Evolutionary conservation across 1,284 basidiomycete genomes (phyloP).

Genomic region (Apiotrichum montevideense): DNA sequence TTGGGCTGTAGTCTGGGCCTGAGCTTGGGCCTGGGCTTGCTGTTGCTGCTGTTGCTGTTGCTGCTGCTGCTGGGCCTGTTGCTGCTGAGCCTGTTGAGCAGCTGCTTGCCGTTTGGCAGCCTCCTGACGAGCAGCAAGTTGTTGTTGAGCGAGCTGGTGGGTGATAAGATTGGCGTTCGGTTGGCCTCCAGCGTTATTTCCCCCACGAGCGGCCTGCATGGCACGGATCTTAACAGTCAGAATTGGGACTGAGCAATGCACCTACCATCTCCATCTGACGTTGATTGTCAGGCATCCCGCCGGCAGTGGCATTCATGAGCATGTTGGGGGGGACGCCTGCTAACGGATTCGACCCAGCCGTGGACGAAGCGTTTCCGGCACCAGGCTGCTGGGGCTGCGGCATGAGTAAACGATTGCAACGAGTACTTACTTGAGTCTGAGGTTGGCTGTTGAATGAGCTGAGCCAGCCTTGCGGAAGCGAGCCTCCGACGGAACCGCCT

Average conservation of each 20-base stretch:
- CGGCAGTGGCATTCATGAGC: not conserved
- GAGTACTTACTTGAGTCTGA: conserved; percentile 11
- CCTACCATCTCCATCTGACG: conserved; percentile 18
- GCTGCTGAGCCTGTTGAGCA: conserved; percentile 6
- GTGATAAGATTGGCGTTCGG: conserved; percentile 6
- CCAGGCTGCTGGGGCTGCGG: conserved; percentile 4
- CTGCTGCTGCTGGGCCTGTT: conserved; percentile 10
- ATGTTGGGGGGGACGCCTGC: not conserved
- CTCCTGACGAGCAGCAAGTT: not conserved
- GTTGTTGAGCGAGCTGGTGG: conserved; percentile 9
- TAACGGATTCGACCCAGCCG: not conserved
- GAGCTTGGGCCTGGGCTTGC: not conserved
- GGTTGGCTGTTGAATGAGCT: conserved; percentile 15
- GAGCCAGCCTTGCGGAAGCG: conserved; percentile 13
- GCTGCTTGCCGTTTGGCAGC: not conserved
- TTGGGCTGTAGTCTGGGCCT: conserved; percentile 1
- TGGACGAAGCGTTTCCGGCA: not conserved
- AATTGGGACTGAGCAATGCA: not conserved
- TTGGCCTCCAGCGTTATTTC: conserved; percentile 3
- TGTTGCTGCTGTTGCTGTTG: conserved; percentile 7
- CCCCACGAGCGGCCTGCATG: conserved; percentile 15
- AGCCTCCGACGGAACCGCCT: not conserved
- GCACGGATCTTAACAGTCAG: conserved; percentile 8
- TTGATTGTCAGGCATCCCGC: conserved; percentile 1
- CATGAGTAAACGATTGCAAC: conserved; percentile 6